phyloP scores from a whole-genome alignment of 768 basidiomycete genomes.

The Asterophora parasitica region DNA sequence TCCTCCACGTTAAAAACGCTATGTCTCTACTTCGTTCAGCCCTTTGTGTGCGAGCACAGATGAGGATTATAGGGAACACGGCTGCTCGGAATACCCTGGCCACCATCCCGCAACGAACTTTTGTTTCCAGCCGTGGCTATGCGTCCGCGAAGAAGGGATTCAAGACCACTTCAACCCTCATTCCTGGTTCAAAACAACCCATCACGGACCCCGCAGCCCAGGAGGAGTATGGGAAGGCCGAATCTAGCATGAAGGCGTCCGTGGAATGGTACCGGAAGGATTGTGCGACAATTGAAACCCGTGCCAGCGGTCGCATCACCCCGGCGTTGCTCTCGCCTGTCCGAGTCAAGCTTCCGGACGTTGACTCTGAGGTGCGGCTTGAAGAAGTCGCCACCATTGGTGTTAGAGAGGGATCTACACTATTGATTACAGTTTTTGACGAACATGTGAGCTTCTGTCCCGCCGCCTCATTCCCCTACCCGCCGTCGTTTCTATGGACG shows the following conservation, averaged over 20 bases:
- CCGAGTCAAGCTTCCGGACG: constrained; percentile 46
- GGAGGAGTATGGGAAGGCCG: constrained; percentile 58
- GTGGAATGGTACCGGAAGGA: constrained; percentile 79
- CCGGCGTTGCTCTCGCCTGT: constrained; percentile 69
- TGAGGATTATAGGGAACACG: neutral
- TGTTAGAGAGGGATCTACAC: constrained; percentile 67
- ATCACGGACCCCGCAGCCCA: constrained; percentile 50
- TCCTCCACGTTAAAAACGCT: neutral
- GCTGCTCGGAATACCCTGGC: neutral
- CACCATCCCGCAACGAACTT: neutral
- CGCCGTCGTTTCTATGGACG: neutral
- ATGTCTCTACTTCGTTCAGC: constrained; percentile 4
- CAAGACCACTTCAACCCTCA: constrained; percentile 52
- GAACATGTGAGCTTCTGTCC: constrained; percentile 54
- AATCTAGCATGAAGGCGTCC: constrained; percentile 55
- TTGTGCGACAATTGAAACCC: constrained; percentile 63
- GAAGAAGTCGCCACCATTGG: constrained; percentile 80
- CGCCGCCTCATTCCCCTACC: neutral
- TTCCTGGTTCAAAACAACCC: constrained; percentile 64
- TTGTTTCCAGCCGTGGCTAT: constrained; percentile 13
- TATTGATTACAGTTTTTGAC: constrained; percentile 75
- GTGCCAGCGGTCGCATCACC: constrained; percentile 73
- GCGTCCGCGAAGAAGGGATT: constrained; percentile 29
- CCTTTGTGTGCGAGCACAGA: neutral
- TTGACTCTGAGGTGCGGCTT: constrained; percentile 37